phyloP scores from a whole-genome alignment of 805 yeast genomes.

The Saccharomycopsis sp. region DNA sequence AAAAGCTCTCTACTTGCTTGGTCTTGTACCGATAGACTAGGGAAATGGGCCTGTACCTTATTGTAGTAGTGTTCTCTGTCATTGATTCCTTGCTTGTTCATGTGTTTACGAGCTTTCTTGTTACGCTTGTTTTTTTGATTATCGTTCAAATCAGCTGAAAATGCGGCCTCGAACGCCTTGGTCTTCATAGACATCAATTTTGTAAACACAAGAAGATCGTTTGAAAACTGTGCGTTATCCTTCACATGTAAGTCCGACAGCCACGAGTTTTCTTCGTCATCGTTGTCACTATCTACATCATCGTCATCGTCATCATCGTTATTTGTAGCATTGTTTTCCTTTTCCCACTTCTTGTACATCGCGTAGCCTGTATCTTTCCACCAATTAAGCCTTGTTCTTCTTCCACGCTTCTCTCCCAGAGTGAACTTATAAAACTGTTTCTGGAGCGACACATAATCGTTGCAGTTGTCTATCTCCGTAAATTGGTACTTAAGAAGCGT shows the following conservation, averaged over 20 bases:
- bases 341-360: not conserved
- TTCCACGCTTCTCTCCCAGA: not conserved
- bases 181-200: not conserved
- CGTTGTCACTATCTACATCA: not conserved
- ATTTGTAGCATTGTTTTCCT: not conserved
- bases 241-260: not conserved
- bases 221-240: not conserved
- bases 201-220: not conserved
- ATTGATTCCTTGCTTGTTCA: not conserved
- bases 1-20: not conserved
- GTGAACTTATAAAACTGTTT: not conserved
- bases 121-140: not conserved
- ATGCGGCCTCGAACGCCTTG: not conserved
- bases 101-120: not conserved
- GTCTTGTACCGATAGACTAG: not conserved
- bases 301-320: not conserved
- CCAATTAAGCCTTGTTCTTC: not conserved
- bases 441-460: conserved; percentile 12
- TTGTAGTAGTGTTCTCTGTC: not conserved
- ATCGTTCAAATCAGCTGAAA: not conserved
- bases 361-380: not conserved
- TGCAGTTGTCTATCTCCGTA: not conserved
- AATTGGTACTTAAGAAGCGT: conserved; percentile 16
- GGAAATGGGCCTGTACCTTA: not conserved
- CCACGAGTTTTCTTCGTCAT: not conserved